Conservation (phyloP, 164 flowering plant species). For the Cinnamomum micranthum region DNA sequence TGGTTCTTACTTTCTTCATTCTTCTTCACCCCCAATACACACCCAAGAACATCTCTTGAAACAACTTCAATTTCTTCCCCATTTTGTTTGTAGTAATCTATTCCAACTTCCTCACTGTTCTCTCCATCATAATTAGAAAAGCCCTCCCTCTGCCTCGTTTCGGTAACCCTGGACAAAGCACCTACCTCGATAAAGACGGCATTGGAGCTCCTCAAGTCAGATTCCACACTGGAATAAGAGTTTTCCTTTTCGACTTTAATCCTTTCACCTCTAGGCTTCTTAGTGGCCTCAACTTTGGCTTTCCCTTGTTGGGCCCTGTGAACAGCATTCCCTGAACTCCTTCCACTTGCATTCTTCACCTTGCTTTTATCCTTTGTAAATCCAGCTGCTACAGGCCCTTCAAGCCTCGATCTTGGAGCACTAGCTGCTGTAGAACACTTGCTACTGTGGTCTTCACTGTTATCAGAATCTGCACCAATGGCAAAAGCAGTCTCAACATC, state of each 20-base stretch:
- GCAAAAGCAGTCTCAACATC: slow-evolving; percentile 35
- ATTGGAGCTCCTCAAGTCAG: slow-evolving; percentile 75
- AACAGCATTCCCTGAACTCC: slow-evolving; percentile 24
- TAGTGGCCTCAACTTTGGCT: slow-evolving; percentile 36
- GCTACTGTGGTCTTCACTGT: slow-evolving; percentile 70
- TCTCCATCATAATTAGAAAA: slow-evolving; percentile 26
- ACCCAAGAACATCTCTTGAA: slow-evolving; percentile 37
- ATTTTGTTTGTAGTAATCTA: slow-evolving; percentile 27
- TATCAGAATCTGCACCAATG: slow-evolving; percentile 51
- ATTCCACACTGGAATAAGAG: slow-evolving; percentile 71
- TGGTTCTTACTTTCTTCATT: slow-evolving; percentile 32
- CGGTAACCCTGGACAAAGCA: slow-evolving; percentile 24
- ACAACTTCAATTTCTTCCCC: slow-evolving; percentile 40
- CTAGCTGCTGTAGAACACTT: slow-evolving; percentile 71
- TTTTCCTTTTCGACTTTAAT: slow-evolving; percentile 53
- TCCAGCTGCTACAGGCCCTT: slow-evolving; percentile 17
- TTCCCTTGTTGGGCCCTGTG: slow-evolving; percentile 36
- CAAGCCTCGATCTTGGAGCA: slow-evolving; percentile 44
- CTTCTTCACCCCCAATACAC: slow-evolving; percentile 29
- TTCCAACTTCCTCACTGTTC: slow-evolving; percentile 29
- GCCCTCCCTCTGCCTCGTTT: slow-evolving; percentile 36
- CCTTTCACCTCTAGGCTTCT: slow-evolving; percentile 64
- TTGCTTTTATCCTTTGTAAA: slow-evolving; percentile 36
- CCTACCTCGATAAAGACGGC: slow-evolving; percentile 25
- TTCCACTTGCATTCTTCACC: slow-evolving; percentile 38